Conservation (phyloP, 2,329 filamentous ascomycete species). For the Fusarium stilboides region DNA sequence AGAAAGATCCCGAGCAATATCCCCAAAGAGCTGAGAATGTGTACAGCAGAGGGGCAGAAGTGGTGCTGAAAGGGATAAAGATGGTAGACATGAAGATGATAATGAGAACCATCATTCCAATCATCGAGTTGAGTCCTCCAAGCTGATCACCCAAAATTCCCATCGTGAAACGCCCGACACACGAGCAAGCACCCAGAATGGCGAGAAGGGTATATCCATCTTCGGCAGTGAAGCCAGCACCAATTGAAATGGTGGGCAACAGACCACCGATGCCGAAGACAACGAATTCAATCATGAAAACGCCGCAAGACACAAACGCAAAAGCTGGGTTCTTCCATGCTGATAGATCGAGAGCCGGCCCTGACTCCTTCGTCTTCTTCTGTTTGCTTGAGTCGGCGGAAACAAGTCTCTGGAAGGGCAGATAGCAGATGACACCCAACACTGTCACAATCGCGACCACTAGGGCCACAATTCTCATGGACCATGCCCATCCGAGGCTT, state of each 20-base stretch:
- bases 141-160: conserved; percentile 58
- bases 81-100: conserved; percentile 57
- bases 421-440: conserved; percentile 53
- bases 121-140: conserved; percentile 59
- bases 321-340: conserved; percentile 58
- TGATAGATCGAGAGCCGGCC: conserved; percentile 52
- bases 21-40: conserved; percentile 62
- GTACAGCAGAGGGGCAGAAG: conserved; percentile 57
- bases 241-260: conserved; percentile 60
- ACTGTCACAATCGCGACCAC: conserved; percentile 43
- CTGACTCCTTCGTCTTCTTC: not conserved
- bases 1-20: conserved; percentile 62
- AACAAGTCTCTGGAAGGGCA: conserved; percentile 46
- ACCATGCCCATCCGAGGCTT: conserved; percentile 52
- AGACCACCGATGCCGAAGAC: conserved; percentile 62
- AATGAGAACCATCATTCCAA: conserved; percentile 47
- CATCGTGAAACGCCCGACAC: conserved; percentile 59
- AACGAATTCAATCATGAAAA: conserved; percentile 63
- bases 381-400: not conserved
- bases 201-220: conserved; percentile 61
- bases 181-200: conserved; percentile 59
- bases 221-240: conserved; percentile 49
- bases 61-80: conserved; percentile 60
- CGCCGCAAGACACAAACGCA: conserved; percentile 55
- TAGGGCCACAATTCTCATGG: conserved; percentile 51